Base-by-base conservation (phyloP, 2,329 filamentous ascomycete genomes). In the Colletotrichum incanum region DNA sequence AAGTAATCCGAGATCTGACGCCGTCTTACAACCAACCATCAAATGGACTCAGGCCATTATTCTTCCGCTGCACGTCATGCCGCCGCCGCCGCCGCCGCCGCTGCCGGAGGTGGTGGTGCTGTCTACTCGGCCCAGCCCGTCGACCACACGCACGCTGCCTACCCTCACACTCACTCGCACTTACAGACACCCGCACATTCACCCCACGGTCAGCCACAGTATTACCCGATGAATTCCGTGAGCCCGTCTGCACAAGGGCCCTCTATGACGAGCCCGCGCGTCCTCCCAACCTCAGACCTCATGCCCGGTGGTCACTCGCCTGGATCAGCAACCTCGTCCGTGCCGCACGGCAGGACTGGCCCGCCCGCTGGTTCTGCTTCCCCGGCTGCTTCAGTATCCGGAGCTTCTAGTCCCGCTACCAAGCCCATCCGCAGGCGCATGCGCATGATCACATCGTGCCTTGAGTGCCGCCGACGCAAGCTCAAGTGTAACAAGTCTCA, bases 401-500 rank as follows among this genome's bases (percentile, higher is more conserved):
- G 52, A 23, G 58, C 56, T 23, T 20, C 67, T 28, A 55, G 59
- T 47, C 63, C 72, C 12, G n/a, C 62, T 37, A 69, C 77, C 59
- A 86, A 83, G 73, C 84, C 84, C 3, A 88, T 90, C 72, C 86
- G 89, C 41, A 84, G 91, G 55, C 85, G 91, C 74, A 89, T 92
- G 84, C 86, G 90, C 77, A 88, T 92, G 85, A 92, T 93, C 80
- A 88, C 89, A 73, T 92, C 90, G 37, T 94, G 91, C 79, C 86
- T 92, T 43, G 90, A 93, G 80, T 94, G 92, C 78, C 88, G 93
- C 49, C 89, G 93, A 28, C 88, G 93, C 50, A 96, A 96, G 82
- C 85, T 95, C 67, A 94, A 93, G 80, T 96, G 93, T 82, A 92
- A 94, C 83, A 94, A 93, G 82, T 86, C 80, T 26, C 88, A 92